Percentiles rank a stretch among this genome's conserved stretches.
Evolutionary conservation across 1,139 yeast species (phyloP).

Genomic region (Kodamaea ohmeri): DNA sequence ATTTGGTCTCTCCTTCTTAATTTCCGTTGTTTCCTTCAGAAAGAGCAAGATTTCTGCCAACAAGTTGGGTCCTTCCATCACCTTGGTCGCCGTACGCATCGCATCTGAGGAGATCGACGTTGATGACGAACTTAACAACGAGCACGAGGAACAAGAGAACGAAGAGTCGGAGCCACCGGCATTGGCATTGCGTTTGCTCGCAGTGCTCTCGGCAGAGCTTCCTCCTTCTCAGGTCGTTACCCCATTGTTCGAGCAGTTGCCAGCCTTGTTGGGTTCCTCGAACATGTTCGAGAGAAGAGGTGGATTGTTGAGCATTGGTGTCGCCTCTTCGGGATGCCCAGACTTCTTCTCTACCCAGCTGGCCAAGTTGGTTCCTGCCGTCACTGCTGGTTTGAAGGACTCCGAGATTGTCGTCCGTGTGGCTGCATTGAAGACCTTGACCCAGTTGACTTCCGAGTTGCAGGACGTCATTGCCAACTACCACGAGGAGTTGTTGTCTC

Average conservation of each 20-base stretch:
- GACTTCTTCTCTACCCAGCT: constrained; percentile 81
- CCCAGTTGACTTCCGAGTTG: constrained; percentile 76
- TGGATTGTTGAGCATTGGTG: constrained; percentile 77
- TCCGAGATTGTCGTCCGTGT: constrained; percentile 73
- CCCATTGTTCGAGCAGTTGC: constrained; percentile 72
- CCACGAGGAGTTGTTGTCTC: constrained; percentile 80
- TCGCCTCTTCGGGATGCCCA: constrained; percentile 90
- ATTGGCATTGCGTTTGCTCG: constrained; percentile 77
- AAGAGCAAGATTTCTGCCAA: constrained; percentile 55
- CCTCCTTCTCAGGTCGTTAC: constrained; percentile 91
- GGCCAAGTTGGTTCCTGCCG: constrained; percentile 66
- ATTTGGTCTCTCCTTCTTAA: constrained; percentile 81
- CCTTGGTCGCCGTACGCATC: constrained; percentile 70
- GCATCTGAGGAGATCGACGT: constrained; percentile 80
- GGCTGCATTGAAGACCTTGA: constrained; percentile 81
- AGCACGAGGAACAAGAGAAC: constrained; percentile 87
- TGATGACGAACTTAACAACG: constrained; percentile 67
- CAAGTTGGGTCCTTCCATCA: constrained; percentile 79
- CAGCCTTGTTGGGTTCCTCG: constrained; percentile 57
- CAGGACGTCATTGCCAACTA: constrained; percentile 81
- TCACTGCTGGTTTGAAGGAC: constrained; percentile 78
- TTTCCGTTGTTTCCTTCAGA: constrained; percentile 70
- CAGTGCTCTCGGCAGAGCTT: constrained; percentile 73
- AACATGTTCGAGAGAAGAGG: constrained; percentile 85
- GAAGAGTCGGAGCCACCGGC: constrained; percentile 82